Conservation (phyloP, 164 flowering plant species). For the Vitis amurensis region DNA sequence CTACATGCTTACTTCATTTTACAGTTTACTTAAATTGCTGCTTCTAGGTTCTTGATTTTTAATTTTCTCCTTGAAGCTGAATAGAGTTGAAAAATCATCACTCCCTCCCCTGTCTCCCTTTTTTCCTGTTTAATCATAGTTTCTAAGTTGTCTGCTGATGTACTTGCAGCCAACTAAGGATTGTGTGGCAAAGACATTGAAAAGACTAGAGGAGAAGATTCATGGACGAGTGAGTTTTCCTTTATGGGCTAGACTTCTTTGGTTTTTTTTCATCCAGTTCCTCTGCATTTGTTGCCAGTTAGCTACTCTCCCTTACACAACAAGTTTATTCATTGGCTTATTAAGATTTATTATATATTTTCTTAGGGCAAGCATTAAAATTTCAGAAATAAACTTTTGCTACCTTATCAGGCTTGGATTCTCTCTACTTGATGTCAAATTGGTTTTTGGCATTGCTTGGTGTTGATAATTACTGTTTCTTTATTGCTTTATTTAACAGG, state of each 20-base stretch:
- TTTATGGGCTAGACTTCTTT: background rate
- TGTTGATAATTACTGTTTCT: background rate
- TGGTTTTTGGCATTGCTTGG: too few species aligned
- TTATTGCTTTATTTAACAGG: conserved; percentile 25
- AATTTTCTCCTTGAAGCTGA: too few species aligned
- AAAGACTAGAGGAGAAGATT: conserved; percentile 72
- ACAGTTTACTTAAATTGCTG: too few species aligned
- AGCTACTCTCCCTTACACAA: background rate
- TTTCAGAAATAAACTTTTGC: too few species aligned
- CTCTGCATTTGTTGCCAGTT: background rate
- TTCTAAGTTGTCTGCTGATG: background rate
- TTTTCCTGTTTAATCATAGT: background rate
- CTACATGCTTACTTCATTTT: background rate
- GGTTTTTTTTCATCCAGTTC: too few species aligned
- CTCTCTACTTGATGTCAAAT: too few species aligned
- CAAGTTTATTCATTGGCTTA: too few species aligned
- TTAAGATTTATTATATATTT: too few species aligned
- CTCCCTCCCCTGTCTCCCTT: background rate
- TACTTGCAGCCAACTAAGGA: conserved; percentile 60
- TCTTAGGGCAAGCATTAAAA: too few species aligned
- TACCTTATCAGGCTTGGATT: too few species aligned
- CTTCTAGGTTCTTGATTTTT: too few species aligned
- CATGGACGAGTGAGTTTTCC: conserved; percentile 56
- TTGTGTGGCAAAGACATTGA: conserved; percentile 74
- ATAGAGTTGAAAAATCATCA: background rate